Percentiles rank a stretch among this genome's conserved stretches.
phyloP scores from a whole-genome alignment of 345 rosid species.

The Brassica rapa region DNA sequence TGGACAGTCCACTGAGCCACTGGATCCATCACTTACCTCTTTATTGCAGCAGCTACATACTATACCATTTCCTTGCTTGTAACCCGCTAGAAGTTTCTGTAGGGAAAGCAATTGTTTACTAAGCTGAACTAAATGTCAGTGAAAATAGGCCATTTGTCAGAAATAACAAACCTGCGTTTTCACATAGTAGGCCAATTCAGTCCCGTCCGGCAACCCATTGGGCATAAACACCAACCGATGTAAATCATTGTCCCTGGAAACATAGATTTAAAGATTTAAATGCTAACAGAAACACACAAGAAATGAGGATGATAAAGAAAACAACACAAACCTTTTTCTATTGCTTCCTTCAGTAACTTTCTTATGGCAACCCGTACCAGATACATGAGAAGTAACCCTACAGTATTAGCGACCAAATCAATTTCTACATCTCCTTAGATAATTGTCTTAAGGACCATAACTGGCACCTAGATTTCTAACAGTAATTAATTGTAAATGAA shows the following conservation, averaged over 20 bases:
- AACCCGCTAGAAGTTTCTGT: constrained; percentile 74
- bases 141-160: constrained; percentile 7
- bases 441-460: constrained; percentile 4
- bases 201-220: constrained; percentile 92
- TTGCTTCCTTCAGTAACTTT: constrained; percentile 63
- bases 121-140: constrained; percentile 3
- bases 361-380: constrained; percentile 53
- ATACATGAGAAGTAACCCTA: constrained; percentile 53
- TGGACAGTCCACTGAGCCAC: constrained; percentile 2
- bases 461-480: not conserved
- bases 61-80: constrained; percentile 87
- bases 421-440: not conserved
- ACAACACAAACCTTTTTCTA: constrained; percentile 62
- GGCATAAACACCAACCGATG: constrained; percentile 94
- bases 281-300: constrained; percentile 8
- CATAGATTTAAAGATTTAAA: constrained; percentile 17
- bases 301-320: not conserved
- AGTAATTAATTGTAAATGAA: not conserved
- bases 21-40: constrained; percentile 56
- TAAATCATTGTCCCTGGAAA: constrained; percentile 86
- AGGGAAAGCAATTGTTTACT: constrained; percentile 4
- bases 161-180: constrained; percentile 71
- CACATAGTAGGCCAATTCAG: constrained; percentile 77
- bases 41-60: constrained; percentile 76
- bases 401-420: constrained; percentile 25